Evolutionary conservation across 805 yeast species (phyloP), one percentile per base, ranked within the genome.

Genomic region (Kregervanrija fluxuum): DNA sequence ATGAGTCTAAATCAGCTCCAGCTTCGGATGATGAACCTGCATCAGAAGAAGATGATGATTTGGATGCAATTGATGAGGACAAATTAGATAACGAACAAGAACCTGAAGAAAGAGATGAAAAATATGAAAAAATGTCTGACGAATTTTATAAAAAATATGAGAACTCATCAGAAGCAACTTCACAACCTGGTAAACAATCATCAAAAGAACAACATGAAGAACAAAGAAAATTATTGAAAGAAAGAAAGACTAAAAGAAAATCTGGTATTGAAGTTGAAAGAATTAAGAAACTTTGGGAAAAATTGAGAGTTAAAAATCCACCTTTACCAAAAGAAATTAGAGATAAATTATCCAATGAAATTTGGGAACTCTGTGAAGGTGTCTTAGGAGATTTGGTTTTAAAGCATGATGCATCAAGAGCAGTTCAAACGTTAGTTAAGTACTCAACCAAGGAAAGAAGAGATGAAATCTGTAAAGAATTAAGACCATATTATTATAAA

Each of bases 401-500:
- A 68, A 89, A 93, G 70, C 99, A 91, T 61, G 98, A 91, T 71
- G 91, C 97, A 9, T 87, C 96, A 17, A 79, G 99, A 69, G 91
- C 91, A 45, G 95, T 91, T 36, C 99, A 91, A 67, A 89, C 97
- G 1, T 74, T 91, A 53, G 82, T 91, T 49, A 91, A 91, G 64
- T 88, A 85, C 61, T 81, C 93, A 11, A 71, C 84, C 34, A 86
- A 82, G 58, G 86, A 80, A 42, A 80, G 89, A 68, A 79, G 96
- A 67, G 82, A 79, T 22, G 70, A 70, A 17, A 79, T 91, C 50
- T 82, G 83, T 13, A 54, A 64, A 43, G 71, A 89, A 3, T 70
- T 91, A 54, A 83, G 81, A 62, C 93, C 95, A 13, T 72, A 77
- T 59, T 87, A 71, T 63, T 86, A 85, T 60, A 80, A 78, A 41